Percentiles rank a stretch among this genome's conserved stretches.
These are phyloP conservation scores for Aspergillus heteromorphus DNA, from an alignment of 495 filamentous ascomycete genomes.

Conservation along the genomic window DNA sequence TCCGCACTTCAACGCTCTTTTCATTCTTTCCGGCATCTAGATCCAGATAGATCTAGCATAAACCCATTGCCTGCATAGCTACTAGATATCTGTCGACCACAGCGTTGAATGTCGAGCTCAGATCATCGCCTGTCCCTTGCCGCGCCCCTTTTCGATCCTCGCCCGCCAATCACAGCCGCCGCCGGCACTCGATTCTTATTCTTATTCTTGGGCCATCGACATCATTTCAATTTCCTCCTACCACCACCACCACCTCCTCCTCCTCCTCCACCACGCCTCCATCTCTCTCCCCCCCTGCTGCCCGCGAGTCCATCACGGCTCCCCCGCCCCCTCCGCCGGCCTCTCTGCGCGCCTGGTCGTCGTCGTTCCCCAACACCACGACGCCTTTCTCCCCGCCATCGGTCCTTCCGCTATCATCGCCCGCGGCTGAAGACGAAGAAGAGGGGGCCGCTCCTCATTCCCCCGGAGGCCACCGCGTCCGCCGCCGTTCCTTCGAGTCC, in stretches of 20 bases:
- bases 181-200: conserved; percentile 12
- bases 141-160: conserved; percentile 21
- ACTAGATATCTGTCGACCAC: background rate
- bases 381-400: conserved; percentile 25
- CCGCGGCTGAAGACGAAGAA: conserved; percentile 30
- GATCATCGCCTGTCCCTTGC: conserved; percentile 18
- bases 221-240: conserved; percentile 4
- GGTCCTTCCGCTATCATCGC: conserved; percentile 24
- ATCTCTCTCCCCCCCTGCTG: background rate
- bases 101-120: conserved; percentile 20
- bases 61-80: background rate
- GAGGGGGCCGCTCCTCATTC: conserved; percentile 13
- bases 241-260: background rate
- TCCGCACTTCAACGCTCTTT: too few species aligned
- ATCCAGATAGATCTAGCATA: background rate
- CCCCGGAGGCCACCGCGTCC: conserved; percentile 18
- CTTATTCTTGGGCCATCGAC: conserved; percentile 14
- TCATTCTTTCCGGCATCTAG: background rate
- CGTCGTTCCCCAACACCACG: conserved; percentile 22
- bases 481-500: conserved; percentile 22
- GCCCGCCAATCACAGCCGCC: conserved; percentile 19
- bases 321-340: conserved; percentile 6
- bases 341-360: conserved; percentile 7
- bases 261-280: background rate
- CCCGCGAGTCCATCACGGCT: conserved; percentile 12